Conservation (phyloP, 371 early-diverging fungal genomes). For the Rhizopus delemar region DNA sequence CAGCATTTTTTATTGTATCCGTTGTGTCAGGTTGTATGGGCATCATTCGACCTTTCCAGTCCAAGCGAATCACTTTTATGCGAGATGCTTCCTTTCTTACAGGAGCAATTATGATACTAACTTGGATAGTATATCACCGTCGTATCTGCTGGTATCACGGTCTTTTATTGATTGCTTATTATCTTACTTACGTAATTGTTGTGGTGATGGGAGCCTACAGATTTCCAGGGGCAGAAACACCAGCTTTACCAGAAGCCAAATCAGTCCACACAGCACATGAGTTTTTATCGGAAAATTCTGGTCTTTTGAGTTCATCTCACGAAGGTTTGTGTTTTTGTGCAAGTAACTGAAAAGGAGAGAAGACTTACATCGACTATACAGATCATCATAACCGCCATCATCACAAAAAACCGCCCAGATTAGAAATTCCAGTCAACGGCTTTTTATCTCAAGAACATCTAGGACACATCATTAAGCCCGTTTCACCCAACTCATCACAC, state of each 20-base stretch:
- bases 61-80: slow-evolving; percentile 63
- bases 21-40: slow-evolving; percentile 79
- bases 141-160: slow-evolving; percentile 66
- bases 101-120: slow-evolving; percentile 62
- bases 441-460: slow-evolving; percentile 34
- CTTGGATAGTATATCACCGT: slow-evolving; percentile 64
- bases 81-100: slow-evolving; percentile 75
- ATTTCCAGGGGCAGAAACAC: slow-evolving; percentile 32
- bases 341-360: too few relatives aligned
- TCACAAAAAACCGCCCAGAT: slow-evolving; percentile 16
- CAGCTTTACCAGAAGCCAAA: slow-evolving; percentile 28
- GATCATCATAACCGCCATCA: background rate
- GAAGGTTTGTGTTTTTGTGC: background rate
- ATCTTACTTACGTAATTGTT: slow-evolving; percentile 56
- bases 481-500: slow-evolving; percentile 37
- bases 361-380: too few relatives aligned
- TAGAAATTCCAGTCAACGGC: slow-evolving; percentile 22
- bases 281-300: slow-evolving; percentile 32
- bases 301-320: slow-evolving; percentile 18
- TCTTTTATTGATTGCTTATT: slow-evolving; percentile 52
- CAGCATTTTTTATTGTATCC: slow-evolving; percentile 73
- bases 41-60: slow-evolving; percentile 64
- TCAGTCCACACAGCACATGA: slow-evolving; percentile 29
- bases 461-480: slow-evolving; percentile 47
- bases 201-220: slow-evolving; percentile 50